Evolutionary conservation across 1,284 basidiomycete species (phyloP), one percentile per base, ranked within the genome.

Genomic region (Tilletiaria anomala): DNA sequence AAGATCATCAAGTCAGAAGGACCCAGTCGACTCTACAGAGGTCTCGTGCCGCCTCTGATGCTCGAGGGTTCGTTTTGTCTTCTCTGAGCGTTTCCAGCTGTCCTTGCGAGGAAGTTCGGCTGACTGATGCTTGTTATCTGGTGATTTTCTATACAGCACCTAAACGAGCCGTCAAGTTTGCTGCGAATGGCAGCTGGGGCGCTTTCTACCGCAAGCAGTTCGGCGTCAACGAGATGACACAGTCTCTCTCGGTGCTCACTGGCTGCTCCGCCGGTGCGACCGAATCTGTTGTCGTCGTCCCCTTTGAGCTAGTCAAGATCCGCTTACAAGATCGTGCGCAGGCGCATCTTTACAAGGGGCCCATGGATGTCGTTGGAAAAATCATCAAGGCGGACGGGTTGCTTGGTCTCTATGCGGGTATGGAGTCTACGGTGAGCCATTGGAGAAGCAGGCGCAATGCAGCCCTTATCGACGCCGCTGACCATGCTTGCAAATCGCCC

Each of bases 271-370:
- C 91, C 3, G 91, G 93, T 50, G 91, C 89, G 3, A 94, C 88
- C 16, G 91, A 97, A 73, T 84, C 81, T 53, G 78, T 93, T 57
- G 80, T 86, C 18, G 73, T 74, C 37, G 88, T 93, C 2, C 89
- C 89, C 0, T 96, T 96, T 57, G 89, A 97, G 70, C 78, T 94
- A 17, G 89, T 96, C 56, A 96, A 97, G 71, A 93, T 96, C 69
- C 53, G 85, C 58, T 70, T 96, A 43, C 91, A 96, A 41, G 50
- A 53, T 34, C 40, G 43, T 37, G 44, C 44, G 6, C 47, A 58
- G 50, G 45, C 48, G 22, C 50, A 52, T 34, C 43, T 53, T 32
- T 61, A 59, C 70, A 78, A 78, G 23, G 89, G 91, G 2, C 88
- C 91, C 0, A 75, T 87, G 67, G 88, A 93, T 53, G 91, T 93